Evolutionary conservation across 2,329 filamentous ascomycete species (phyloP), one percentile per base, ranked within the genome.

Genomic region (Sporothrix phasma): DNA sequence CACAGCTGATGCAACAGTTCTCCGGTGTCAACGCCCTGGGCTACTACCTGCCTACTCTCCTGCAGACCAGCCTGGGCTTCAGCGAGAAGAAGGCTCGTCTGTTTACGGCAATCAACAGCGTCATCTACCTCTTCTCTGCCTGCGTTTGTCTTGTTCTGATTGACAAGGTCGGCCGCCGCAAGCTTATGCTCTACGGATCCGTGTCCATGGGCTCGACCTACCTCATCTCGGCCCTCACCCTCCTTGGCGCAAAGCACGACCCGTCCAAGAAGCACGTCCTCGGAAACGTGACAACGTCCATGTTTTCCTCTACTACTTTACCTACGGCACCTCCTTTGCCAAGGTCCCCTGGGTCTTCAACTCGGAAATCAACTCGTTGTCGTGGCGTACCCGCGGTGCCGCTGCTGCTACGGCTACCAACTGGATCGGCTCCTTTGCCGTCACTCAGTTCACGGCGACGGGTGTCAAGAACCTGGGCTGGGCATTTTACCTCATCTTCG

Each of bases 11-110:
- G 73, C 77, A 78, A 63, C 64, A 78, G 46, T 77, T 78, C 67
- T 84, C 71, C 31, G 75, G 74, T n/a, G 74, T 77, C 19, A 77
- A 77, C 49, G 74, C 74, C 10, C 65, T 76, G 67, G 76, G 61
- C 3, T 78, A 78, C 66, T 78, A 78, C 64, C 73, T 86, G 0
- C 83, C 83, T 0, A 84, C 81, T 0, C 76, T 87, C 0, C 71
- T 86, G 1, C 81, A 82, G 62, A 71, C 81, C 53, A 82, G 77
- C 6, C 81, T 87, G 7, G 82, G 83, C 0, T 76, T 85, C 29
- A 72, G 72, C 34, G 76, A 84, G 64, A 75, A 75, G 46, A 77
- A 80, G 69, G 79, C 81, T 2, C 76, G 83, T 4, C 72, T 87
- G 0, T 74, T 87, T 19, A 79, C 83, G 1, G 84, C 81, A 2